These are phyloP conservation scores for Dendrocalamus latiflorus DNA, from an alignment of 202 grass and related monocot species.

Conservation along the genomic window DNA sequence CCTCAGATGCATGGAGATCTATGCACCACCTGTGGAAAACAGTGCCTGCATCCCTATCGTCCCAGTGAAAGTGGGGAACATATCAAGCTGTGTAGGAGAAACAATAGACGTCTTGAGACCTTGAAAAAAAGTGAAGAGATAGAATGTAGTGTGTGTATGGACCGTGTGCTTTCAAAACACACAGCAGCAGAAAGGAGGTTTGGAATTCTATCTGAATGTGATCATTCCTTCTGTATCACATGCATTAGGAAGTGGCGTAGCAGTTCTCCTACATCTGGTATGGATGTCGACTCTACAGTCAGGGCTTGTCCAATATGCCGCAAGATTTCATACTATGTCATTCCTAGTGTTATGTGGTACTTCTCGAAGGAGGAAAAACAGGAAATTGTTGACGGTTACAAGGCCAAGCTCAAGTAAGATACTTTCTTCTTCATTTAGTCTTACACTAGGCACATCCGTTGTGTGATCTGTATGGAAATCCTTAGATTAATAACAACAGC, in stretches of 20 bases:
- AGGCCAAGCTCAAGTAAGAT: constrained; percentile 82
- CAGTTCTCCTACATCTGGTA: constrained; percentile 66
- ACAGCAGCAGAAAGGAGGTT: constrained; percentile 70
- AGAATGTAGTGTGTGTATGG: constrained; percentile 83
- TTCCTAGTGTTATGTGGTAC: constrained; percentile 81
- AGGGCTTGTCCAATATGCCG: no score
- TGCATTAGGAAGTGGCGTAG: constrained; percentile 93
- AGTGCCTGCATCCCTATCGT: constrained; percentile 59
- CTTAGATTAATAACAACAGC: background rate
- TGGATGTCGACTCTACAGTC: constrained; percentile 73
- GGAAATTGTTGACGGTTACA: constrained; percentile 81
- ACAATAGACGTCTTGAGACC: constrained; percentile 48
- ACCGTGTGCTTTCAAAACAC: constrained; percentile 66
- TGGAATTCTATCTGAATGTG: constrained; percentile 80
- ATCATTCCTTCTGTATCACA: constrained; percentile 85
- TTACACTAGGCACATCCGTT: background rate
- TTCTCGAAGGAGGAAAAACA: constrained; percentile 78
- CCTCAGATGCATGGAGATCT: constrained; percentile 57
- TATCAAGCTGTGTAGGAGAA: constrained; percentile 58
- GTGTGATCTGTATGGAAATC: background rate
- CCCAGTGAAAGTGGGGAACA: constrained; percentile 52
- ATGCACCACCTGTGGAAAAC: constrained; percentile 60
- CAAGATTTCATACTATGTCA: constrained; percentile 74
- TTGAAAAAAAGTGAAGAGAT: constrained; percentile 76
- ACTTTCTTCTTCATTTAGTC: background rate